Base-by-base conservation (phyloP, 495 filamentous ascomycete genomes). In the Aspergillus leporis region DNA sequence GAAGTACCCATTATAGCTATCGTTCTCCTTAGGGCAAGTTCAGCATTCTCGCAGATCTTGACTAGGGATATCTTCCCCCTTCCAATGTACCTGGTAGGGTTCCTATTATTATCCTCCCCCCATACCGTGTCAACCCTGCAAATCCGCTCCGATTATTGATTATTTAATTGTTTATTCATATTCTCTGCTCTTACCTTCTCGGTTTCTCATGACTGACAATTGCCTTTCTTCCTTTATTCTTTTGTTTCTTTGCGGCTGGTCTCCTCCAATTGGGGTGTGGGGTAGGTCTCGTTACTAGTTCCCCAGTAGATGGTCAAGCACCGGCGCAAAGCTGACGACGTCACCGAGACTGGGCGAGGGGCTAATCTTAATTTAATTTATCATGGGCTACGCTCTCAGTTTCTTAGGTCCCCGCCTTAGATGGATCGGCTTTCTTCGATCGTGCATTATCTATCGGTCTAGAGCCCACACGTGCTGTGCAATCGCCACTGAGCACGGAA, bases 271-370 rank as follows among this genome's bases (percentile, higher is more conserved):
- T 14, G 38, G 38, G 10, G 12, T 59, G 57, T 59, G 57, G 57
- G 50, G 57, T 22, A 46, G 18, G 13, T 31, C 3, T 50, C 7
- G 43, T n/a, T 16, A 47, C 19, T 47, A 47, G 45, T 28, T 30
- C 46, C 55, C 45, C 55, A 47, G 32, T 31, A 49, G 41, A 32
- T 43, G 41, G 36, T 40, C 53, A 45, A 28, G 6, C 3, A 28
- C 25, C 6, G 25, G 25, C n/a, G 53, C 53, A 23, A n/a, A 30
- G 34, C 56, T 59, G 40, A 49, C 57, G 57, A 59, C 57, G 57
- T 59, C 57, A 59, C 57, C 55, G 32, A 48, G 18, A 47, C 49
- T 23, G 19, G 41, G 25, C 53, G 56, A 46, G 49, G 49, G 56
- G 31, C 38, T 49, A 58, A 51, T 28, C n/a, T 22, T 49, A 30